Evolutionary conservation across 2,329 filamentous ascomycete species (phyloP).

Genomic region (Penicillium expansum): DNA sequence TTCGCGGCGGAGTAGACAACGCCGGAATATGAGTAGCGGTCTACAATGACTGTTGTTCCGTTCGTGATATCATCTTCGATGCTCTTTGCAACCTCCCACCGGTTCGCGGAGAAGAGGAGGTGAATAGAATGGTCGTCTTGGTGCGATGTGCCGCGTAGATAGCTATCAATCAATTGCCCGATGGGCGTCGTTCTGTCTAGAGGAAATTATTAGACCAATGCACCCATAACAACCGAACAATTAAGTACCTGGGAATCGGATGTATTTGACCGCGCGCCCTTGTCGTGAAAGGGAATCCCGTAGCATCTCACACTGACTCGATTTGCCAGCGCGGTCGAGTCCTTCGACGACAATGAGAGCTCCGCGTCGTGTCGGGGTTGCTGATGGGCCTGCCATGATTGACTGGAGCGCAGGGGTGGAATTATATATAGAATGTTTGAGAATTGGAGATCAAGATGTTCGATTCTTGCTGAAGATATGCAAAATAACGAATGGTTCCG

Average conservation of each 20-base stretch:
- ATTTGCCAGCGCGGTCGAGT: constrained; percentile 86
- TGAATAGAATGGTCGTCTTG: constrained; percentile 89
- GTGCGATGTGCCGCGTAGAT: constrained; percentile 68
- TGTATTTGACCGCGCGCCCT: constrained; percentile 55
- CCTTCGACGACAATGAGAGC: constrained; percentile 83
- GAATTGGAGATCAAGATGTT: background rate
- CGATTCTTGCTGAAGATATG: background rate
- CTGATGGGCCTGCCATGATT: constrained; percentile 3
- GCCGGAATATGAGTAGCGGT: constrained; percentile 93
- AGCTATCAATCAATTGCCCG: constrained; percentile 80
- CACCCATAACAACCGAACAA: background rate
- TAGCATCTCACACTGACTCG: constrained; percentile 77
- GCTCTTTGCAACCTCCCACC: constrained; percentile 66
- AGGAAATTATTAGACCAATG: constrained; percentile 12
- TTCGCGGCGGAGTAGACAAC: constrained; percentile 93
- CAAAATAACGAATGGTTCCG: background rate
- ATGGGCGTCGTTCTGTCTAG: constrained; percentile 79
- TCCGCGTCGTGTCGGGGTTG: constrained; percentile 50
- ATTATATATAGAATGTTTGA: background rate
- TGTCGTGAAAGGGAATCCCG: constrained; percentile 51
- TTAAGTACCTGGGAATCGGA: constrained; percentile 63
- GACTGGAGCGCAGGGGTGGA: background rate
- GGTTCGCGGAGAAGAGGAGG: constrained; percentile 83
- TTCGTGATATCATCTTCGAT: constrained; percentile 52
- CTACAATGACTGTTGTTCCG: constrained; percentile 76